Base-by-base conservation (phyloP, 169 alveolate genomes). In the Cryptosporidium muris region DNA sequence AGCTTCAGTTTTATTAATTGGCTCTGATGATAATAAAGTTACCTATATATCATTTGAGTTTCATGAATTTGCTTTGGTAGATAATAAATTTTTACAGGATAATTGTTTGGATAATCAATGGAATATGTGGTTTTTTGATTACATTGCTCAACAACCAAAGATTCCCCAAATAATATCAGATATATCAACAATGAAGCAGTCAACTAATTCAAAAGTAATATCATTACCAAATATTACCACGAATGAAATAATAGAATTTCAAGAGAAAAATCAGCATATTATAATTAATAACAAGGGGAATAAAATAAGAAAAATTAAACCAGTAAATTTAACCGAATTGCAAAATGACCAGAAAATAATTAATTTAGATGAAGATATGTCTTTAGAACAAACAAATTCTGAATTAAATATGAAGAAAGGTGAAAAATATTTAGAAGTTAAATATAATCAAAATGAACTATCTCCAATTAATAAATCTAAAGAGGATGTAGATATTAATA, bases 21-120 rank as follows among this genome's bases (percentile, higher is more conserved):
- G 85, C n/a, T 74, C 85, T 36, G 85, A 74, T 60, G 85, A 74
- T 49, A 74, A 74, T 42, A 74, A 74, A 48, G 36, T 74, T 11
- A 74, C 85, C 3, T 38, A 58, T 3, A 16, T 74, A 11, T 36
- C 47, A 14, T 74, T 74, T 74, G 85, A 74, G 25, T 45, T 74
- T 12, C 74, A 74, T 8, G 85, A 74, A 43, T 74, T 74, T 60
- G 54, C 85, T 11, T 60, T 74, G n/a, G 53, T 60, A 7, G 34
- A n/a, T 11, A 47, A 54, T 14, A 64, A 42, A 6, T 25, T 25
- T 25, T 25, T 25, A 25, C 25, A 25, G 25, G 25, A 25, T 25
- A 25, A 25, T 25, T 25, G 25, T 25, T 25, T 25, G 25, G 25
- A 25, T 25, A 34, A 14, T 4, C n/a, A 60, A 34, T 74, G 67